Evolutionary conservation across 2,329 filamentous ascomycete genomes (phyloP).

Genomic region (Aphanocladium album): DNA sequence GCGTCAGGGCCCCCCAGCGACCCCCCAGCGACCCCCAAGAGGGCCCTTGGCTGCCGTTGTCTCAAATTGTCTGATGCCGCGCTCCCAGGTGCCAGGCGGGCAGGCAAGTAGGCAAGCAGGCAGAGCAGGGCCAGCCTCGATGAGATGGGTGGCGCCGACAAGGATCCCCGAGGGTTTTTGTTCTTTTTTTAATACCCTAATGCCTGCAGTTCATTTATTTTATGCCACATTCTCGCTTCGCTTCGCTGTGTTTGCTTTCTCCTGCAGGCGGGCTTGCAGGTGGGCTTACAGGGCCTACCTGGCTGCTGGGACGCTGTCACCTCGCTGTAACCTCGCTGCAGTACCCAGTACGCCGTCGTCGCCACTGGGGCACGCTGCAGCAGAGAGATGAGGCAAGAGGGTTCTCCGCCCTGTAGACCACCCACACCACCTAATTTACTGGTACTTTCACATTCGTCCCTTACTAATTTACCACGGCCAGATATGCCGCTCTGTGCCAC

Average conservation of each 20-base stretch:
- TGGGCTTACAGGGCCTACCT: not conserved
- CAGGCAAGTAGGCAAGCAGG: too few species aligned
- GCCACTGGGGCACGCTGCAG: too few species aligned
- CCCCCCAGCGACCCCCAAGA: too few species aligned
- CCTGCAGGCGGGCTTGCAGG: slow-evolving; percentile 3
- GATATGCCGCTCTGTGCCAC: too few species aligned
- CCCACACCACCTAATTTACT: not conserved
- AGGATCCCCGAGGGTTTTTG: not conserved
- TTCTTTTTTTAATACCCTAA: not conserved
- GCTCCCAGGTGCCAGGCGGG: too few species aligned
- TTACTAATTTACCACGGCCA: too few species aligned
- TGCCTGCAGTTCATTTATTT: not conserved
- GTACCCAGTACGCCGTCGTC: too few species aligned
- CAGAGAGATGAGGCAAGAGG: too few species aligned
- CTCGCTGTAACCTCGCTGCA: too few species aligned
- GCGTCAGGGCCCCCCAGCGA: not conserved
- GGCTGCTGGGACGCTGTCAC: not conserved
- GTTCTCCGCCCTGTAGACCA: not conserved
- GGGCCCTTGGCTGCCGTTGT: not conserved
- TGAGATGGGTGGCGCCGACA: slow-evolving; percentile 7
- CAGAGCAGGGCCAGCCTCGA: not conserved
- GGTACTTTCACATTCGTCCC: too few species aligned
- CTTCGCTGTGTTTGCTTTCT: not conserved
- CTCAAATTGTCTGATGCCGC: not conserved
- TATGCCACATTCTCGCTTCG: not conserved